Conservation (phyloP, 2,329 filamentous ascomycete genomes). For the Claviceps africana region DNA sequence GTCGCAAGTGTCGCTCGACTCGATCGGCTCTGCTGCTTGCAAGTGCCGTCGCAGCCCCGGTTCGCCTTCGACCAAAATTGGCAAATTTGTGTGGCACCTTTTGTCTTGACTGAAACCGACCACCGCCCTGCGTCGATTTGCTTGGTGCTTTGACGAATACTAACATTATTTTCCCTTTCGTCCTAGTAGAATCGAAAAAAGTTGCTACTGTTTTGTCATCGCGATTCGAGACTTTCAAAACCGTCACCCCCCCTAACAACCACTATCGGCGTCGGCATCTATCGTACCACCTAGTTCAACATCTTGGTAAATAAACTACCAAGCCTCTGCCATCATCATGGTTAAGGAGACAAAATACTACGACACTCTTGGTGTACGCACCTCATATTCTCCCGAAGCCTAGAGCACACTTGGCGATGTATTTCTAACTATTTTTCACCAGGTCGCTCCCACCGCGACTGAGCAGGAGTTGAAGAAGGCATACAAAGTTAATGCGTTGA, state of each 20-base stretch:
- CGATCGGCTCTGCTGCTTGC: background rate
- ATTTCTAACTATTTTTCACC: conserved; percentile 2
- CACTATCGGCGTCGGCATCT: conserved; percentile 4
- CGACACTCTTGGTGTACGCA: conserved; percentile 60
- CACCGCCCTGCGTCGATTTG: background rate
- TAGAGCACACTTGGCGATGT: background rate
- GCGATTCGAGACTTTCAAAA: background rate
- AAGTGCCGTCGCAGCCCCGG: background rate
- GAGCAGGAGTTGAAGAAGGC: conserved; percentile 84
- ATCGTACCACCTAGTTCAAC: background rate
- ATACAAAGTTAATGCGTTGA: conserved; percentile 71
- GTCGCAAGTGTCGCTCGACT: background rate
- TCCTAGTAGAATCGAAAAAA: background rate
- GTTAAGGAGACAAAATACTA: conserved; percentile 70
- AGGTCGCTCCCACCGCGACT: conserved; percentile 67
- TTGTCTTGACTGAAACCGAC: background rate
- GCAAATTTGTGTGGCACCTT: background rate
- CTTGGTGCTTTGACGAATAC: background rate
- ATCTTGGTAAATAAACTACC: conserved; percentile 3
- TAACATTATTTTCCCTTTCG: background rate
- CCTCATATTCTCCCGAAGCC: too few species aligned
- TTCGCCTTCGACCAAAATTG: background rate
- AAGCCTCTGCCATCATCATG: conserved; percentile 37
- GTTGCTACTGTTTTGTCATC: background rate
- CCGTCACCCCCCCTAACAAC: background rate